Base-by-base conservation (phyloP, 2,329 filamentous ascomycete species). In the Colletotrichum sp. region DNA sequence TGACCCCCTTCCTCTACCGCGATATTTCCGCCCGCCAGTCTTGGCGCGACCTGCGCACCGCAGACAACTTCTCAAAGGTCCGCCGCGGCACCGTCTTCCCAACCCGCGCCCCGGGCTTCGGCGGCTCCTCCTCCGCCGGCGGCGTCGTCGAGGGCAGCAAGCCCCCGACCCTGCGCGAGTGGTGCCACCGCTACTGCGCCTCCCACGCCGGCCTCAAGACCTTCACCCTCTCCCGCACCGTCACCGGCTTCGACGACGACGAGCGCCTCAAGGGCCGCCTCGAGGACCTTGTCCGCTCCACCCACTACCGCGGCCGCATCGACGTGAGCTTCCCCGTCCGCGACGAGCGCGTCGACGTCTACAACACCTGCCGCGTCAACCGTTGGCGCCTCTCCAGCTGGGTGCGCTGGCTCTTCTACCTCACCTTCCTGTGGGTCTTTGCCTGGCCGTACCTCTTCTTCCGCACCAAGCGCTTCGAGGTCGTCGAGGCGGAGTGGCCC, bases 401-500 rank as follows among this genome's bases (percentile, higher is more conserved):
- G 92, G 86, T 95, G 60, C 86, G 89, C 57, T 90, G 91, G 87
- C 60, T 94, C 12, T 94, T 93, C 84, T 92, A 91, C 81, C 82
- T 94, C 7, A 92, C 92, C 0, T 91, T 95, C 75, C 83, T 94
- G 15, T 94, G 94, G 88, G 80, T 96, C 72, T 87, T 96, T 78
- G 86, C 90, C 5, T 96, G 94, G 94, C 94, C 94, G 0, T 89
- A 90, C 72, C 87, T 96, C 15, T 93, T 91, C 84, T 88, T 95
- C 81, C 84, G 89, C 21, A 96, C 94, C 2, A 92, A 90, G 81
- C 88, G 90, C 65, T 96, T 93, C 85, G 89, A 93, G 77, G 92
- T 94, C 4, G 88, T 91, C 5, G 86, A 87, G 26, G 89, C 90
- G 1, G 87, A 92, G 39, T 96, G 93, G 93, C 83, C 86, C 2